phyloP scores from a whole-genome alignment of 2,329 filamentous ascomycete genomes.

The Penicillium sumatraense region DNA sequence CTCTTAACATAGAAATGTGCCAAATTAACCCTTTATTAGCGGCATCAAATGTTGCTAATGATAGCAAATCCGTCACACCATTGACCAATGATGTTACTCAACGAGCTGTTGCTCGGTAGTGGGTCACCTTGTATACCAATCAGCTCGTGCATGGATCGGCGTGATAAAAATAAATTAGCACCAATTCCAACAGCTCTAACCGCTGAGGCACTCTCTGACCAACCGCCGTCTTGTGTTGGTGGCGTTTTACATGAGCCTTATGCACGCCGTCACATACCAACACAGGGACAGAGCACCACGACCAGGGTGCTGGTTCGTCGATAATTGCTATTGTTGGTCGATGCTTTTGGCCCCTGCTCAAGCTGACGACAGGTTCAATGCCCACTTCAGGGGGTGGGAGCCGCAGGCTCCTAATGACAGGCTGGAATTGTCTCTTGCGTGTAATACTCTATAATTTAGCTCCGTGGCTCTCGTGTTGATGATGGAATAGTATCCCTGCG shows the following conservation, averaged over 20 bases:
- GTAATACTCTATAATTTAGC: background rate
- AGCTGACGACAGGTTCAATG: constrained; percentile 2
- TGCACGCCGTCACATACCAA: constrained; percentile 22
- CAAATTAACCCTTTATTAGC: constrained; percentile 21
- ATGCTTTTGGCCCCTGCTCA: constrained; percentile 1
- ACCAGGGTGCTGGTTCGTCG: background rate
- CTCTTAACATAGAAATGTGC: constrained; percentile 15
- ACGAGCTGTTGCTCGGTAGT: background rate
- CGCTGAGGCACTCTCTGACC: constrained; percentile 26
- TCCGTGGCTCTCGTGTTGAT: background rate
- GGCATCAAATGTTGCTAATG: constrained; percentile 24
- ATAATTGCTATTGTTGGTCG: background rate
- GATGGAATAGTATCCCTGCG: background rate
- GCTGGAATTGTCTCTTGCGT: constrained; percentile 3
- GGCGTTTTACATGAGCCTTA: constrained; percentile 7
- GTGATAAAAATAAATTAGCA: constrained; percentile 16
- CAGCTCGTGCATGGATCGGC: constrained; percentile 4
- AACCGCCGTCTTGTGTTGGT: constrained; percentile 12
- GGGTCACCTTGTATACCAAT: constrained; percentile 7
- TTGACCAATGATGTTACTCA: constrained; percentile 16
- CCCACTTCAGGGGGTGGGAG: constrained; percentile 14
- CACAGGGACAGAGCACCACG: constrained; percentile 7
- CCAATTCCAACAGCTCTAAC: constrained; percentile 16
- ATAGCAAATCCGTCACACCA: constrained; percentile 16
- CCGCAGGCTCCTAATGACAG: constrained; percentile 16